Conservation (phyloP, 106 monocot species). For the Allium fistulosum region DNA sequence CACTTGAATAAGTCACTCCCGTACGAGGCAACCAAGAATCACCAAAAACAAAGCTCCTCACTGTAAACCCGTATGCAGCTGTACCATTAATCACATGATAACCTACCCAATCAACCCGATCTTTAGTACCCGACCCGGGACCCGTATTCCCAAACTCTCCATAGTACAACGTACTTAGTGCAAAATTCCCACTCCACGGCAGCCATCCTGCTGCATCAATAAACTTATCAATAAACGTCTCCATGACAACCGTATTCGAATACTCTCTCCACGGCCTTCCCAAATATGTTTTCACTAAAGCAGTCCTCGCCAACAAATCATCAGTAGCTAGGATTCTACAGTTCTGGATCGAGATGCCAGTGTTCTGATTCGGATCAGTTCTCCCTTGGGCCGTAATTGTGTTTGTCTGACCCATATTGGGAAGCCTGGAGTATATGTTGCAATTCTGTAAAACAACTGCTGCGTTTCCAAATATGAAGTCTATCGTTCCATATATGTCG, state of each 20-base stretch:
- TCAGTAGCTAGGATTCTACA: slow-evolving; percentile 30
- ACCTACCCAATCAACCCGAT: slow-evolving; percentile 59
- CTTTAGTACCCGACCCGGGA: slow-evolving; percentile 33
- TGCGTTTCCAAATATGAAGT: slow-evolving; percentile 87
- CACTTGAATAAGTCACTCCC: slow-evolving; percentile 50
- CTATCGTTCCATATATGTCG: slow-evolving; percentile 81
- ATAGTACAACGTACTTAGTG: slow-evolving; percentile 62
- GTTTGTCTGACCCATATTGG: slow-evolving; percentile 56
- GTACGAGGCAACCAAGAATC: slow-evolving; percentile 61
- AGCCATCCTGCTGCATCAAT: slow-evolving; percentile 70
- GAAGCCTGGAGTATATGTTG: slow-evolving; percentile 62
- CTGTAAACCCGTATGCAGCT: slow-evolving; percentile 55
- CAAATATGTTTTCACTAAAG: slow-evolving; percentile 34
- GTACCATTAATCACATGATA: slow-evolving; percentile 32
- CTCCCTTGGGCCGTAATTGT: slow-evolving; percentile 83
- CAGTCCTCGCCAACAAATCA: slow-evolving; percentile 24
- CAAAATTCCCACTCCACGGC: slow-evolving; percentile 69
- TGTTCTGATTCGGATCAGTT: slow-evolving; percentile 87
- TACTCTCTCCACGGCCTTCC: slow-evolving; percentile 84
- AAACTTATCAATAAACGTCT: slow-evolving; percentile 41
- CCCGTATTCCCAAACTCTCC: slow-evolving; percentile 63
- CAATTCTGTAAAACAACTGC: slow-evolving; percentile 82
- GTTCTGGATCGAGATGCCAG: slow-evolving; percentile 61
- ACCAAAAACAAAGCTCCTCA: slow-evolving; percentile 39
- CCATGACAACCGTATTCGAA: slow-evolving; percentile 73